Percentiles rank a stretch among this genome's conserved stretches.
Evolutionary conservation across 768 basidiomycete genomes (phyloP).

Genomic region (Leucocoprinus sp.): DNA sequence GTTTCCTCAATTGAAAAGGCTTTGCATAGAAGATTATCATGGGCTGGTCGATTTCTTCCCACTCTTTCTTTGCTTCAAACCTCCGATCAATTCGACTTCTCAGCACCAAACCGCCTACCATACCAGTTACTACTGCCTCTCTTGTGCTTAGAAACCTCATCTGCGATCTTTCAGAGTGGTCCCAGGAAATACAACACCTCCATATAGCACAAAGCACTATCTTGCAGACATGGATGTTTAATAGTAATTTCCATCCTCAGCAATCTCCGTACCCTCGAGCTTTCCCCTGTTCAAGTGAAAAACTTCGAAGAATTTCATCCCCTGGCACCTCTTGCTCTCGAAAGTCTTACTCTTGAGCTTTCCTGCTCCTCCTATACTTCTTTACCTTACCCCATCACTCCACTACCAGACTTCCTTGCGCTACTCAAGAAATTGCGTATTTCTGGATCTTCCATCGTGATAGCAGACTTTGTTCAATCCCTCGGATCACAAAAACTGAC

Average conservation of each 20-base stretch:
- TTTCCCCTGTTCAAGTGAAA: not conserved
- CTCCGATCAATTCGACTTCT: not conserved
- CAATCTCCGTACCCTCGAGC: not conserved
- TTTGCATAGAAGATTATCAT: not conserved
- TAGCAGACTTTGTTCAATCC: not conserved
- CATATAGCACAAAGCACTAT: not conserved
- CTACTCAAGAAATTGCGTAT: not conserved
- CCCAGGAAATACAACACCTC: not conserved
- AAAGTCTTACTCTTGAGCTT: not conserved
- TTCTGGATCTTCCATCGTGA: not conserved
- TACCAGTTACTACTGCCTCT: not conserved
- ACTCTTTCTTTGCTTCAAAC: not conserved
- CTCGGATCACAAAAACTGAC: not conserved
- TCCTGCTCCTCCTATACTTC: not conserved
- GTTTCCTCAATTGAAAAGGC: not conserved
- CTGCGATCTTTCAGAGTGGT: not conserved
- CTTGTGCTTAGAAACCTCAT: not conserved
- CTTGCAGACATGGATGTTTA: not conserved
- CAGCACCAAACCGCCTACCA: not conserved
- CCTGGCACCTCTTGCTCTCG: not conserved
- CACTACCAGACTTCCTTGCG: not conserved
- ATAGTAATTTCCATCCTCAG: not conserved
- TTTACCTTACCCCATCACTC: not conserved
- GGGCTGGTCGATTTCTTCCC: not conserved
- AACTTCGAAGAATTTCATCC: not conserved